Base-by-base conservation (phyloP, 1,284 basidiomycete genomes). In the Rhizopogon hawkerae region DNA sequence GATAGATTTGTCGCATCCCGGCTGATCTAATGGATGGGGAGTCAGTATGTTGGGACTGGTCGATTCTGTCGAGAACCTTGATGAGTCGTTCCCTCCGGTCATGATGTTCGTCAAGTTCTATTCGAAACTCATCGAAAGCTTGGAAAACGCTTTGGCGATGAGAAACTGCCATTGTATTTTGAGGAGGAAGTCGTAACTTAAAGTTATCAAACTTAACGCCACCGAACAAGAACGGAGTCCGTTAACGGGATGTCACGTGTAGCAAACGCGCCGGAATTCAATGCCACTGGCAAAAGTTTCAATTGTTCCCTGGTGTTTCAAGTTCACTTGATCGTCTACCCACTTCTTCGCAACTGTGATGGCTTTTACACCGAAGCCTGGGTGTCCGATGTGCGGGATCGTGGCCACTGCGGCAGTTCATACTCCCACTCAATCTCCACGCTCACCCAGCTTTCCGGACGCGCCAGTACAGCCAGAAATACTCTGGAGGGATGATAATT, bases 1-100 rank as follows among this genome's bases (percentile, higher is more conserved):
- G 92, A 92, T n/a, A 89, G 75, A 56, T 83, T 88, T 11, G 94
- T 98, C 55, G 92, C 79, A 65, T 96, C 93, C 31, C 95, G 79
- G 61, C 81, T 84, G 36, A 78, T 74, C 85, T 87, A 59, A 35
- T 38, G 42, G 26, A 46, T 38, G 1, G 16, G 33, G 24, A 36
- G 13, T 51, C 42, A 47, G 29, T n/a, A 47, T 18, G 36, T 47
- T 55, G 47, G 57, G 54, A 35, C 24, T 46, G 36, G 5, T 16
- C 13, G 11, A 45, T n/a, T 16, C 37, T 33, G 18, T 35, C 5
- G n/a, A 31, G 34, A 47, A 85, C 86, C 77, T 93, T 94, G 63
- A 93, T 89, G 54, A 94, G 76, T 24, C 87, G 78, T 60, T 95
- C 92, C 37, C 84, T 69, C 53, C 80, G 72, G 63, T 90, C 85